A percentile compares a stretch with the other conserved stretches of the same genome.
Conservation (phyloP, 2,329 filamentous ascomycete species). For the Trichocomaceae sp. region DNA sequence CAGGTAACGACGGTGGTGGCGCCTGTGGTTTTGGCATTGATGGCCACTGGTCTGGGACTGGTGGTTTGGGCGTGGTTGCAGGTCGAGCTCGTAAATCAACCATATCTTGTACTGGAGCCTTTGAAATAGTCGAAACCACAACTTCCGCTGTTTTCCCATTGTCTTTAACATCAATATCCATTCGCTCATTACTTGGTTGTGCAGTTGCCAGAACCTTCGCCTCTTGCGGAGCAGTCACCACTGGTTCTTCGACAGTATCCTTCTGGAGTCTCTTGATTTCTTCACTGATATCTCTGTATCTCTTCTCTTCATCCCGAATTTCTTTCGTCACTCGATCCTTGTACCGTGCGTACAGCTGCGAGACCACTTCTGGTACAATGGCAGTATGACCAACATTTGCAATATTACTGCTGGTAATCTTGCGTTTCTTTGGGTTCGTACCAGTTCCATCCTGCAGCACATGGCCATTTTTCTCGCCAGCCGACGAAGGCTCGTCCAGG, state of each 20-base stretch:
- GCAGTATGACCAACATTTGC: constrained; percentile 59
- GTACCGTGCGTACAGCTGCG: constrained; percentile 69
- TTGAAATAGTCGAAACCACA: constrained; percentile 9
- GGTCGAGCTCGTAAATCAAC: background rate
- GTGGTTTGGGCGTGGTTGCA: background rate
- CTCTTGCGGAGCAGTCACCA: constrained; percentile 7
- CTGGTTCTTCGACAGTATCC: constrained; percentile 46
- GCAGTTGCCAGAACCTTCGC: constrained; percentile 9
- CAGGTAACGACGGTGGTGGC: constrained; percentile 6
- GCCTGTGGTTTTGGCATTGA: constrained; percentile 8
- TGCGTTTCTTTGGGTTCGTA: constrained; percentile 62
- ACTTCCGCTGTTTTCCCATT: constrained; percentile 16
- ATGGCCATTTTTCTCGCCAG: constrained; percentile 26
- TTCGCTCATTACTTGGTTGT: constrained; percentile 18
- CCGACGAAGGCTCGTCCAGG: constrained; percentile 41
- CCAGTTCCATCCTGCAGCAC: constrained; percentile 21
- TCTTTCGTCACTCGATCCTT: constrained; percentile 60
- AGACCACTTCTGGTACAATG: constrained; percentile 63
- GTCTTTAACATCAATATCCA: constrained; percentile 25
- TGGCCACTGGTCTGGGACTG: background rate
- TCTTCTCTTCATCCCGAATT: constrained; percentile 68
- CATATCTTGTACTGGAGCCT: constrained; percentile 4
- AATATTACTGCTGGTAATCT: constrained; percentile 57
- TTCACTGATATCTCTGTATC: constrained; percentile 55
- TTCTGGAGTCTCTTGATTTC: constrained; percentile 65